Evolutionary conservation across 192 early-diverging fungal genomes (phyloP).

Genomic region (Kappamyces sp.): DNA sequence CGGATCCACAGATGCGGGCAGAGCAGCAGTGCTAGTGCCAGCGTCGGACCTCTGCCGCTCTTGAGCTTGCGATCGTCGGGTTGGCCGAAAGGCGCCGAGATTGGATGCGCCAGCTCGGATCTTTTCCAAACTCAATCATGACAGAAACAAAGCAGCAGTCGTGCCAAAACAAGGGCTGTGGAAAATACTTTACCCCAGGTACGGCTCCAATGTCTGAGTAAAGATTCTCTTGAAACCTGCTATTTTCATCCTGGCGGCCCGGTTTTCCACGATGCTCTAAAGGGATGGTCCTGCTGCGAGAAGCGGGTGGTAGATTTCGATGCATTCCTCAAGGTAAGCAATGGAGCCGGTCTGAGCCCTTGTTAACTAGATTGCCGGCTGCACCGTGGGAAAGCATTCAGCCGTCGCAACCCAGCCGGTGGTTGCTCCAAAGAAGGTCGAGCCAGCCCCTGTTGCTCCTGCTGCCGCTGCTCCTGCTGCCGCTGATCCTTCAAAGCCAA

Average conservation of each 20-base stretch:
- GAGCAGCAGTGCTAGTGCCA: too few species aligned
- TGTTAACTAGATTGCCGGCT: conserved; percentile 65
- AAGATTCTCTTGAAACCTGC: conserved; percentile 71
- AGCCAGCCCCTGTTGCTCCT: conserved; percentile 24
- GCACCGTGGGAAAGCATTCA: conserved; percentile 72
- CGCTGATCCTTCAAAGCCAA: conserved; percentile 18
- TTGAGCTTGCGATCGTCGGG: too few species aligned
- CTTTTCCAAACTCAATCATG: too few species aligned
- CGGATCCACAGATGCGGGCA: too few species aligned
- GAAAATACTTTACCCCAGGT: conserved; percentile 50
- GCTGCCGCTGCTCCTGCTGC: conserved; percentile 26
- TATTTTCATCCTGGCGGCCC: conserved; percentile 83
- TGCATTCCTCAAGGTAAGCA: conserved; percentile 70
- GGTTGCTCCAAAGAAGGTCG: conserved; percentile 19
- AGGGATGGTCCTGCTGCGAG: conserved; percentile 90
- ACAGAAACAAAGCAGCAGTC: too few species aligned
- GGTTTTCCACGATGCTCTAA: conserved; percentile 89
- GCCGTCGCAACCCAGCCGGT: conserved; percentile 21
- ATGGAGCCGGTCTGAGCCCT: neutral
- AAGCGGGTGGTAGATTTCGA: conserved; percentile 86
- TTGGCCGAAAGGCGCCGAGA: too few species aligned
- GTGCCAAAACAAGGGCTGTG: conserved; percentile 68
- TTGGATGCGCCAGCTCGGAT: too few species aligned
- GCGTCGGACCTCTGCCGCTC: too few species aligned
- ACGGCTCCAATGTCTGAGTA: conserved; percentile 15